These are phyloP conservation scores for Inosperma sp. DNA, from an alignment of 768 basidiomycete species.

Conservation along the genomic window DNA sequence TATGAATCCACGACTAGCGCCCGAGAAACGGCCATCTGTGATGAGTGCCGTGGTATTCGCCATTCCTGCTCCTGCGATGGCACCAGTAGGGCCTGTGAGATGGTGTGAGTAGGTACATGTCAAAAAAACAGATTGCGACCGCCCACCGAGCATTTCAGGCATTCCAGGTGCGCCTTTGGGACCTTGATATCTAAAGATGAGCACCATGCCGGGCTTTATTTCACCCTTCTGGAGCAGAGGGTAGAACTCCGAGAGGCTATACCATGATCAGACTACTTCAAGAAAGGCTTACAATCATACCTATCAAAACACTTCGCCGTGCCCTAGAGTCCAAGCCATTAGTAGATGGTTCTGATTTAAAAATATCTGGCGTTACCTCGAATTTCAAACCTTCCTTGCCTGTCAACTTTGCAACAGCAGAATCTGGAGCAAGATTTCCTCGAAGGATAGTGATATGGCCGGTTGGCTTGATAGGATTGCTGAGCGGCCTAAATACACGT, in stretches of 20 bases:
- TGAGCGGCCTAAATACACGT: constrained; percentile 67
- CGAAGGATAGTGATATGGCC: constrained; percentile 85
- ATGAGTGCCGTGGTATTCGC: constrained; percentile 74
- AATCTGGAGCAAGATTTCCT: constrained; percentile 85
- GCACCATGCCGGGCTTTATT: constrained; percentile 67
- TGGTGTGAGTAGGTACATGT: neutral
- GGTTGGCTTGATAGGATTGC: constrained; percentile 78
- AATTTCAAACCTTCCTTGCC: constrained; percentile 88
- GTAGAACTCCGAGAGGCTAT: constrained; percentile 67
- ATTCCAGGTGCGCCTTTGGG: constrained; percentile 91
- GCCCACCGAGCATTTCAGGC: constrained; percentile 64
- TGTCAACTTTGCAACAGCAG: constrained; percentile 88
- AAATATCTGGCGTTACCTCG: too few relatives aligned
- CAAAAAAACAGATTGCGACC: neutral
- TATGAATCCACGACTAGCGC: too few relatives aligned
- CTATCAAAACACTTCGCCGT: constrained; percentile 74
- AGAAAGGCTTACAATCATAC: constrained; percentile 27
- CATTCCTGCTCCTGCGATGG: constrained; percentile 80
- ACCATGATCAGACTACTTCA: neutral
- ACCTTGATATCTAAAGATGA: constrained; percentile 85
- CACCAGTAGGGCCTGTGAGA: constrained; percentile 65
- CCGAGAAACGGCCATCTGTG: constrained; percentile 88
- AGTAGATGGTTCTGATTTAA: neutral
- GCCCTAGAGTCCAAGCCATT: constrained; percentile 40
- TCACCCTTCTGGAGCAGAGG: constrained; percentile 68